Evolutionary conservation across 352 stramenopile genomes (phyloP), one percentile per base, ranked within the genome.

Genomic region (Pythium pyrilobum): DNA sequence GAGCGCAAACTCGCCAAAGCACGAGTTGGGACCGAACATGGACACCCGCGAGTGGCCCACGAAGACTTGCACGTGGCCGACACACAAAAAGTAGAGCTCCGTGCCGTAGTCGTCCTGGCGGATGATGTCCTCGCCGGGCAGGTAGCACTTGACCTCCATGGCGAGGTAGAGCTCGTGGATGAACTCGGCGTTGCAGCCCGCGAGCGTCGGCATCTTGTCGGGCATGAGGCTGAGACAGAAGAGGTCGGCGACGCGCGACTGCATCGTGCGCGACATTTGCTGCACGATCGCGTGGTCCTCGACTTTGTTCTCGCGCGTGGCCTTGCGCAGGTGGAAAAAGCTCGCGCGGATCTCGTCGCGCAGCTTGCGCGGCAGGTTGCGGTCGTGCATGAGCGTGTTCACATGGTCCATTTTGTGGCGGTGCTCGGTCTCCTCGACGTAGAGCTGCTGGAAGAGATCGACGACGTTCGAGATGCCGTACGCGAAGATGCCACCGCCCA

Each of bases 391-490:
- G 47, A 90, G 86, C 25, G 67, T 65, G 60, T 88, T 90, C 32
- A 90, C 73, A 11, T 81, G 73, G 45, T 90, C 79, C 79, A 90
- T 90, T 46, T 87, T 81, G 28, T 80, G 66, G 13, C 73, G 79
- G 54, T 90, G 71, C 29, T 79, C 56, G 0, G 75, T 80, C 40
- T 90, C 79, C 13, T 71, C 71, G 18, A 85, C 62, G 44, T 87
- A 90, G 29, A 90, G 74, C 47, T 90, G 79, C 52, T 90, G 74
- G 32, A 88, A 82, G 23, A 90, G 70, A 5, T 77, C 76, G 6
- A 90, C 79, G 21, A 92, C 79, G 42, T 87, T 92, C 7, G 82
- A 89, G 59, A 92, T 92, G 24, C 79, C 80, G 45, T 92, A 92
- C 8, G 82, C 82, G 55, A 92, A 92, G 20, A 92, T 83, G n/a